phyloP scores from a whole-genome alignment of 331 rosid genomes.

The Quercus phellos region DNA sequence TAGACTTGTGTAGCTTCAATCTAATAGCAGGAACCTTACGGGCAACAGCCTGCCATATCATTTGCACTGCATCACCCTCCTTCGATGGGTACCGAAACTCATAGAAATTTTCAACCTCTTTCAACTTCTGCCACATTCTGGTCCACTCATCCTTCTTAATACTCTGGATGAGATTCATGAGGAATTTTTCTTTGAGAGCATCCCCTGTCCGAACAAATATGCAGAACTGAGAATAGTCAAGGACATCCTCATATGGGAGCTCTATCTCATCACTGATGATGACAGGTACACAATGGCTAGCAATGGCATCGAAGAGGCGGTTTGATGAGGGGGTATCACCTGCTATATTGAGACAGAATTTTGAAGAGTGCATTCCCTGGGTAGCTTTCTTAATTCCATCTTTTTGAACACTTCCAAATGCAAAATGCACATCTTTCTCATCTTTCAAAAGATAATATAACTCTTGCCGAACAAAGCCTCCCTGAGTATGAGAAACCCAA shows the following conservation, averaged over 20 bases:
- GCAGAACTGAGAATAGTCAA: constrained; percentile 79
- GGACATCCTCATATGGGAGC: constrained; percentile 72
- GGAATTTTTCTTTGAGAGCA: constrained; percentile 48
- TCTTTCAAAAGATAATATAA: constrained; percentile 57
- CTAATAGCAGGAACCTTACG: constrained; percentile 58
- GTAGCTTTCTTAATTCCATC: constrained; percentile 54
- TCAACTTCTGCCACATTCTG: constrained; percentile 62
- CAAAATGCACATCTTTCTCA: constrained; percentile 73
- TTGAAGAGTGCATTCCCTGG: constrained; percentile 67
- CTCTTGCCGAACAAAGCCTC: constrained; percentile 70
- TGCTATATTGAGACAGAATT: constrained; percentile 82
- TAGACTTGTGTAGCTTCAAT: constrained; percentile 50
- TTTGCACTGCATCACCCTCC: constrained; percentile 70
- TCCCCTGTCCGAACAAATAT: constrained; percentile 66
- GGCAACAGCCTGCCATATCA: constrained; percentile 83
- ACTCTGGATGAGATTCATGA: constrained; percentile 47
- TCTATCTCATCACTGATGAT: constrained; percentile 80
- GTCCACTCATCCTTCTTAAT: constrained; percentile 72
- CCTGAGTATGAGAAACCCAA: constrained; percentile 32
- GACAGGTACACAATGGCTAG: constrained; percentile 74
- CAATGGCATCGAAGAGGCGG: constrained; percentile 84
- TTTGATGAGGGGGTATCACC: constrained; percentile 91
- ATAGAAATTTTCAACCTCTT: constrained; percentile 51
- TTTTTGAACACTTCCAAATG: constrained; percentile 66
- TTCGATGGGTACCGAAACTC: constrained; percentile 73